Conservation (phyloP, 495 filamentous ascomycete genomes). For the Trypethelium eluteriae region DNA sequence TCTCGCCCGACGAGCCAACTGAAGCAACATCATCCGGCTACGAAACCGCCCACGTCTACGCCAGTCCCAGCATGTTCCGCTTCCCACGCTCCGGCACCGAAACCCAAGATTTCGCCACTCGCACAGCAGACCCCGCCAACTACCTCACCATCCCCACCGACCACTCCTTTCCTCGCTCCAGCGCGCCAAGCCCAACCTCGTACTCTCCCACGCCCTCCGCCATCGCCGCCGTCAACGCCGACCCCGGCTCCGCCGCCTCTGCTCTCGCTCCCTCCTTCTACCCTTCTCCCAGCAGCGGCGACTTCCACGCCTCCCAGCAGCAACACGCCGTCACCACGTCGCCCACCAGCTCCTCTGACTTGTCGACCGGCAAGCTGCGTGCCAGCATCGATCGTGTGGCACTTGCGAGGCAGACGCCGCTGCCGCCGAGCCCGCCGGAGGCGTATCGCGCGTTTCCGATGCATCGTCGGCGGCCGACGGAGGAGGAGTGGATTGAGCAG, state of each 20-base stretch:
- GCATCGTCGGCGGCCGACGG: background rate
- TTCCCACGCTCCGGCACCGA: background rate
- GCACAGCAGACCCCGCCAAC: background rate
- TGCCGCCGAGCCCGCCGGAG: background rate
- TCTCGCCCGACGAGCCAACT: background rate
- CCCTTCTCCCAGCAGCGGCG: background rate
- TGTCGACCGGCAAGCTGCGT: background rate
- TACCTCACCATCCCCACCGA: background rate
- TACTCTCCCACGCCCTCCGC: constrained; percentile 2
- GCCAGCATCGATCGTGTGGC: background rate
- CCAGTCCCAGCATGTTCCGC: constrained; percentile 8
- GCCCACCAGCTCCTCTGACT: background rate
- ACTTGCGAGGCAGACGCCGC: background rate
- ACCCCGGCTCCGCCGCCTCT: constrained; percentile 1
- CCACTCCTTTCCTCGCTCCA: constrained; percentile 1
- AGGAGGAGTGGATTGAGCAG: constrained; percentile 11
- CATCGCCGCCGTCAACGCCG: constrained; percentile 5
- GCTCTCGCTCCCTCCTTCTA: background rate
- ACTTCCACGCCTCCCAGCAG: background rate
- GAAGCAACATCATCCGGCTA: constrained; percentile 1
- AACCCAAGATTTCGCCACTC: background rate
- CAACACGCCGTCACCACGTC: background rate
- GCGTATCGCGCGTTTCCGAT: background rate
- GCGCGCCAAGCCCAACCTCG: constrained; percentile 1
- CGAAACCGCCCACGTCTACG: constrained; percentile 1